Evolutionary conservation across 169 alveolate genomes (phyloP).

Genomic region (Plasmodium fragile): DNA sequence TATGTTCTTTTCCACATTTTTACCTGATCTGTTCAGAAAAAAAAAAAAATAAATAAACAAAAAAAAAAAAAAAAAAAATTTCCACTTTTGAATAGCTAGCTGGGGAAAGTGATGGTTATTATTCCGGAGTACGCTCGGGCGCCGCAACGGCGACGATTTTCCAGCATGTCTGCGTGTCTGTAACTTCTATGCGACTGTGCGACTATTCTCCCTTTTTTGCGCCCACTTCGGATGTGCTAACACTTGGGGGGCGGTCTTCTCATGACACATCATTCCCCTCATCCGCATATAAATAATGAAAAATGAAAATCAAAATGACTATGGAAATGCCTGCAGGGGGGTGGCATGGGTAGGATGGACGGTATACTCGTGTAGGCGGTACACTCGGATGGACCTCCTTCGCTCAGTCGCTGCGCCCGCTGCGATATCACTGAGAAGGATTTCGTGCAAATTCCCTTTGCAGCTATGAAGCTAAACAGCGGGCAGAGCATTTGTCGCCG

Average conservation of each 20-base stretch:
- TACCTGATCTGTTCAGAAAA: background rate
- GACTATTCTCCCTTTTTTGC: background rate
- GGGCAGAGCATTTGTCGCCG: background rate
- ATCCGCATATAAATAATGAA: constrained; percentile 51
- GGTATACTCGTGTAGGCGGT: background rate
- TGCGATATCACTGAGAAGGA: background rate
- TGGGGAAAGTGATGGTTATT: background rate
- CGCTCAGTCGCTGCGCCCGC: background rate
- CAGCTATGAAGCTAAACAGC: background rate
- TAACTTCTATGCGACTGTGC: background rate
- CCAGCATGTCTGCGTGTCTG: background rate
- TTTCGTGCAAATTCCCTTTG: background rate
- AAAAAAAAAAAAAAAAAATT: too few relatives aligned
- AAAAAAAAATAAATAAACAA: too few relatives aligned
- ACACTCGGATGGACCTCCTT: background rate
- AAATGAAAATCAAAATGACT: constrained; percentile 40
- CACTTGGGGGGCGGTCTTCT: background rate
- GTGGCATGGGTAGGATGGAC: background rate
- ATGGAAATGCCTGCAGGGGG: constrained; percentile 45
- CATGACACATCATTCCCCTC: constrained; percentile 4
- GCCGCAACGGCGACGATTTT: background rate
- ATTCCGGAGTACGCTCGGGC: background rate
- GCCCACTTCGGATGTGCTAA: background rate
- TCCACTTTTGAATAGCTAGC: background rate
- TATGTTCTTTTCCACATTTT: background rate